These are phyloP conservation scores for Zygotorulaspora sp. DNA, from an alignment of 805 yeast species.

Conservation along the genomic window DNA sequence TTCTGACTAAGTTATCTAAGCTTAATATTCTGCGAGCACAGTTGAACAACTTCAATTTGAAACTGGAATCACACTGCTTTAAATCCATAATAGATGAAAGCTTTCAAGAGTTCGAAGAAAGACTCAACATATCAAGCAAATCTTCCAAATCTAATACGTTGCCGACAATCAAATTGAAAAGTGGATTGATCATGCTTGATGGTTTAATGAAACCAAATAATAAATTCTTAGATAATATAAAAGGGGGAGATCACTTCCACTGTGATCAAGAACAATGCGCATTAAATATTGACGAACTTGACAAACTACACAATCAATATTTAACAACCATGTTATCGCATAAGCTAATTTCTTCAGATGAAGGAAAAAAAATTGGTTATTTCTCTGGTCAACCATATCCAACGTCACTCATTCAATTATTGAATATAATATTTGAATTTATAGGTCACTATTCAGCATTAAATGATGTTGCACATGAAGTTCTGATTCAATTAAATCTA, in stretches of 20 bases:
- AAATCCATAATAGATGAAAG: slow-evolving; percentile 33
- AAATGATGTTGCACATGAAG: slow-evolving; percentile 35
- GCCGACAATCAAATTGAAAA: slow-evolving; percentile 28
- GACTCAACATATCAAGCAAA: slow-evolving; percentile 30
- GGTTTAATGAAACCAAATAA: slow-evolving; percentile 33
- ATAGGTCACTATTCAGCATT: slow-evolving; percentile 38
- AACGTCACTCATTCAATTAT: slow-evolving; percentile 38
- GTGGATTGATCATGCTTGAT: slow-evolving; percentile 25
- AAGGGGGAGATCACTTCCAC: slow-evolving; percentile 1
- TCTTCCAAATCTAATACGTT: slow-evolving; percentile 34
- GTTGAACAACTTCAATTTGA: slow-evolving; percentile 33
- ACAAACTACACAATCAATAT: slow-evolving; percentile 35
- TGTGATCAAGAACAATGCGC: neutral
- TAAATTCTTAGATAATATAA: slow-evolving; percentile 20
- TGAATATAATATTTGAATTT: slow-evolving; percentile 40
- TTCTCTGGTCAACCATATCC: slow-evolving; percentile 40
- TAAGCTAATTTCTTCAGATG: slow-evolving; percentile 23
- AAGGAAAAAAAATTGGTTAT: slow-evolving; percentile 32
- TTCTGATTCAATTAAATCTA: slow-evolving; percentile 32
- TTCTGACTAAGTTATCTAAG: slow-evolving; percentile 28
- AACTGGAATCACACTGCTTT: slow-evolving; percentile 33
- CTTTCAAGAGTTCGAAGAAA: slow-evolving; percentile 30
- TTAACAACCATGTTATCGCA: slow-evolving; percentile 27
- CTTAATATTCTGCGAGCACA: slow-evolving; percentile 33
- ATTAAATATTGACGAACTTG: slow-evolving; percentile 46